These are phyloP conservation scores for Sutorius eximius DNA, from an alignment of 1,284 basidiomycete species.

Conservation along the genomic window DNA sequence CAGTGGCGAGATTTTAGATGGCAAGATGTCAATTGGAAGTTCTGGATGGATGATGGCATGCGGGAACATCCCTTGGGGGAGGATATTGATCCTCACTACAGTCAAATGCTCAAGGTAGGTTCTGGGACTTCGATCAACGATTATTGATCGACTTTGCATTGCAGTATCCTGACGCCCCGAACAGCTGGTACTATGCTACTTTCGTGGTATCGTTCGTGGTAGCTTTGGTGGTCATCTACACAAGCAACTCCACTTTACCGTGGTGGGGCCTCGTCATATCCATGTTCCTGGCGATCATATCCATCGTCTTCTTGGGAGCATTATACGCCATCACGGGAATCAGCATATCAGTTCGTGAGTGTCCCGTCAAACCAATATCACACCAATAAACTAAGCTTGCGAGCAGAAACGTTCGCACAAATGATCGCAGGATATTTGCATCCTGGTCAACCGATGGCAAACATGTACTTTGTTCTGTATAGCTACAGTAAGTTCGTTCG, in stretches of 20 bases:
- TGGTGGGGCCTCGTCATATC: slow-evolving; percentile 49
- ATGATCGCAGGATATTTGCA: slow-evolving; percentile 63
- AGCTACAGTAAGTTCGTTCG: slow-evolving; percentile 41
- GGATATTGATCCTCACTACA: slow-evolving; percentile 52
- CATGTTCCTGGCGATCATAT: slow-evolving; percentile 40
- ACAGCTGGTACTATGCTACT: slow-evolving; percentile 46
- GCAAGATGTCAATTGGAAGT: slow-evolving; percentile 40
- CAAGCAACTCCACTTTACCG: slow-evolving; percentile 49
- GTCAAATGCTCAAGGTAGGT: slow-evolving; percentile 51
- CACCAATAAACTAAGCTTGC: neutral
- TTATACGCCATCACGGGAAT: slow-evolving; percentile 56
- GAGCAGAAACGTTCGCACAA: slow-evolving; percentile 42
- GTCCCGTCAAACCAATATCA: neutral
- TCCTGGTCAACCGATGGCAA: slow-evolving; percentile 58
- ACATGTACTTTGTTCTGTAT: slow-evolving; percentile 58
- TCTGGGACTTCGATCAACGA: neutral
- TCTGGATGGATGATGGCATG: slow-evolving; percentile 46
- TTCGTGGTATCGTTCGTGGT: slow-evolving; percentile 41
- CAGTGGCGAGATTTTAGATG: slow-evolving; percentile 26
- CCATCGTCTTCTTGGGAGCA: slow-evolving; percentile 49
- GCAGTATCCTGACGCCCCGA: slow-evolving; percentile 48
- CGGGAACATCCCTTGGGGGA: slow-evolving; percentile 29
- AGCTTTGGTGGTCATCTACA: slow-evolving; percentile 48
- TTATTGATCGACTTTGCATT: neutral
- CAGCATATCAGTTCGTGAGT: slow-evolving; percentile 46